Conservation (phyloP, 768 basidiomycete species). For the Podaxis carcinomalis region DNA sequence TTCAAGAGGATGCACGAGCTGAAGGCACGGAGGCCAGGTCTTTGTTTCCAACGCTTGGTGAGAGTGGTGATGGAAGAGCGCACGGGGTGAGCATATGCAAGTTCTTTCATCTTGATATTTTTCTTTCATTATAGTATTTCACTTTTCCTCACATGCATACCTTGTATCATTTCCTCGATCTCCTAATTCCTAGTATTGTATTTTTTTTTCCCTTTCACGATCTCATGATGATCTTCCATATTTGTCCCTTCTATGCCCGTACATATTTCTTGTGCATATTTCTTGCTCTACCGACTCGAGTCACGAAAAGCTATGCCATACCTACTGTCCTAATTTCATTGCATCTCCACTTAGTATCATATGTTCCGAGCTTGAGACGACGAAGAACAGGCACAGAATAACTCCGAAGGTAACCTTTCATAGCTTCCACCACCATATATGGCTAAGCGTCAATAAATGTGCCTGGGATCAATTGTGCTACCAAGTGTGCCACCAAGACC, state of each 20-base stretch:
- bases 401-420: no score
- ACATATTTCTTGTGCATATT: background rate
- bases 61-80: constrained; percentile 5
- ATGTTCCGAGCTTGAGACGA: no score
- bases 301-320: background rate
- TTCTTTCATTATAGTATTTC: background rate
- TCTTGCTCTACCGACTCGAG: background rate
- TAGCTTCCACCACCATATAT: no score
- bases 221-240: background rate
- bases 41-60: constrained; percentile 9
- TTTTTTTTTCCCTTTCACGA: background rate
- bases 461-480: no score
- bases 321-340: no score
- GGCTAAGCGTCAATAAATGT: no score
- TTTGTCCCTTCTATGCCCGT: background rate
- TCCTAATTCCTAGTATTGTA: background rate
- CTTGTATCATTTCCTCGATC: background rate
- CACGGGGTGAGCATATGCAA: background rate
- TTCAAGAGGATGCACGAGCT: constrained; percentile 9
- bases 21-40: constrained; percentile 2
- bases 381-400: no score
- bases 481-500: no score
- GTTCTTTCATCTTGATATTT: background rate
- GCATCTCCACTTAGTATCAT: no score
- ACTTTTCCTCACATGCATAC: background rate